phyloP scores from a whole-genome alignment of 306 rosid species.

The Castanopsis chinensis region DNA sequence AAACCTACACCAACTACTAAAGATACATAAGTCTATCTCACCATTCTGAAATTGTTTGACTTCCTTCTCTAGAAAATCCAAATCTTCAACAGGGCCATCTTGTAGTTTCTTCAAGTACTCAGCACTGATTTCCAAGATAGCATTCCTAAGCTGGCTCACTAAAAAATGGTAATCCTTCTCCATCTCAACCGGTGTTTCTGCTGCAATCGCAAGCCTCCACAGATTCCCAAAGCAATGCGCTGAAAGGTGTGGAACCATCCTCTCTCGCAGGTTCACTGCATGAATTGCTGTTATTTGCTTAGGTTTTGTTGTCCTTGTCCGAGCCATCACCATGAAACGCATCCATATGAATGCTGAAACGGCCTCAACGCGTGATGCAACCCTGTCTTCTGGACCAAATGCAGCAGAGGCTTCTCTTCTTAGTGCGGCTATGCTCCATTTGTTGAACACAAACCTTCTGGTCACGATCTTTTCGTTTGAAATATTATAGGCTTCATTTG shows the following conservation, averaged over 20 bases:
- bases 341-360: conserved; percentile 18
- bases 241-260: conserved; percentile 4
- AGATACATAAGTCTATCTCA: neutral
- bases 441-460: neutral
- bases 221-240: conserved; percentile 4
- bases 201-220: neutral
- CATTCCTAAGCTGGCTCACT: neutral
- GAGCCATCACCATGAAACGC: neutral
- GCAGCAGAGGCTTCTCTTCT: neutral
- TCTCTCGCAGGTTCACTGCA: conserved; percentile 17
- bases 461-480: neutral
- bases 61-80: neutral
- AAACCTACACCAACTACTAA: conserved; percentile 8
- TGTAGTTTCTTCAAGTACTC: conserved; percentile 1
- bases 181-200: neutral
- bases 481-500: neutral
- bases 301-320: neutral
- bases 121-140: neutral
- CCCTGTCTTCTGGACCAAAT: neutral
- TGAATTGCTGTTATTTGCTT: neutral
- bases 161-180: neutral
- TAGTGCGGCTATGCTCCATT: neutral
- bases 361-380: neutral
- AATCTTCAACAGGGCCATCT: neutral
- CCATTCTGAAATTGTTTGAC: neutral